These are phyloP conservation scores for Pelargonium citronellum DNA, from an alignment of 441 rosid genomes.

Conservation along the genomic window DNA sequence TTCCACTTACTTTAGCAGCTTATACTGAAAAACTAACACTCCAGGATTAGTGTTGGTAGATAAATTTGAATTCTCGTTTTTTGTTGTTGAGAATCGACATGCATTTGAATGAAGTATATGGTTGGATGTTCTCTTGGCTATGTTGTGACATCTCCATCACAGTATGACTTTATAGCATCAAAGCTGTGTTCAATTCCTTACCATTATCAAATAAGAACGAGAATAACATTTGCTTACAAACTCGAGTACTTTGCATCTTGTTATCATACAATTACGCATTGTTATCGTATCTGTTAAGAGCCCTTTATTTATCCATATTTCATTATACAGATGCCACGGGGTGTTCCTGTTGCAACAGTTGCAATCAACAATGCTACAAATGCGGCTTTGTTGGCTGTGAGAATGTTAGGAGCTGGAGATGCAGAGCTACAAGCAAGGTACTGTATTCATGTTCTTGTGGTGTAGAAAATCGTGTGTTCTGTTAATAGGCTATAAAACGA, in stretches of 20 bases:
- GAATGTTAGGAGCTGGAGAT: constrained; percentile 47
- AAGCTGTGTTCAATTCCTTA: not conserved
- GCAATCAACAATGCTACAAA: constrained; percentile 85
- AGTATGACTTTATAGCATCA: not conserved
- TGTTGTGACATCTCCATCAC: not conserved
- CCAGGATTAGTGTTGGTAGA: too few relatives aligned
- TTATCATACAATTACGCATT: not conserved
- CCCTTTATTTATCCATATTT: not conserved
- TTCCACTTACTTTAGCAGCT: too few relatives aligned
- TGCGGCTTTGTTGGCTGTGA: constrained; percentile 75
- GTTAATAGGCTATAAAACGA: too few relatives aligned
- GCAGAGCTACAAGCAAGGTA: constrained; percentile 5
- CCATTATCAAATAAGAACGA: not conserved
- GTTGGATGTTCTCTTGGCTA: not conserved
- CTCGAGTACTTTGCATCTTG: not conserved
- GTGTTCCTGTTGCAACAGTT: constrained; percentile 91
- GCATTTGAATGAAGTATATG: not conserved
- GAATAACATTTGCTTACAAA: not conserved
- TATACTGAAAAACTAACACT: too few relatives aligned
- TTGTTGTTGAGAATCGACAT: not conserved
- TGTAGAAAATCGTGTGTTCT: too few relatives aligned
- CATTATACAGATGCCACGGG: constrained; percentile 72
- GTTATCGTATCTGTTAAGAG: not conserved
- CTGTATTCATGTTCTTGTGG: too few relatives aligned
- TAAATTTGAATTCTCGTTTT: too few relatives aligned